Percentiles rank a stretch among this genome's conserved stretches.
These are phyloP conservation scores for Exophiala sp. DNA, from an alignment of 2,329 filamentous ascomycete species.

Conservation along the genomic window DNA sequence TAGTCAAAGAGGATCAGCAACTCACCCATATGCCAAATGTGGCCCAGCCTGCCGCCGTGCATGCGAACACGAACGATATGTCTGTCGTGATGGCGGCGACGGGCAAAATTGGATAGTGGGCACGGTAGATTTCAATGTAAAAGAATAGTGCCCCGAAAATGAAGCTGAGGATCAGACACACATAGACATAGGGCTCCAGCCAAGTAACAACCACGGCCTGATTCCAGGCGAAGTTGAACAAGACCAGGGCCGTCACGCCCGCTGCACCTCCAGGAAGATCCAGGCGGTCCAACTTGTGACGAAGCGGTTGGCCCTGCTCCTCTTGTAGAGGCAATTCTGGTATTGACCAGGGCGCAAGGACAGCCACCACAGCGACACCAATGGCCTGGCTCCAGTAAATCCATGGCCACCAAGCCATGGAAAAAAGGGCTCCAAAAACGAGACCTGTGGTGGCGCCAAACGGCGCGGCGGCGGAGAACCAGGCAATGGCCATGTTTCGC, in stretches of 20 bases:
- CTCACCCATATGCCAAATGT: conserved; percentile 38
- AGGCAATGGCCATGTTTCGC: conserved; percentile 44
- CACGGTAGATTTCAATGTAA: conserved; percentile 40
- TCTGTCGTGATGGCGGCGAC: conserved; percentile 40
- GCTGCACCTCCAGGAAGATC: conserved; percentile 27
- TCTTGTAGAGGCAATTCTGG: conserved; percentile 32
- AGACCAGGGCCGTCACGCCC: conserved; percentile 47
- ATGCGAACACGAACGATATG: conserved; percentile 28
- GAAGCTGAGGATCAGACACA: conserved; percentile 43
- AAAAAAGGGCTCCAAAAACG: conserved; percentile 38
- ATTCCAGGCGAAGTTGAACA: conserved; percentile 53
- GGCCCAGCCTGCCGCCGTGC: conserved; percentile 38
- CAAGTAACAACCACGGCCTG: conserved; percentile 47
- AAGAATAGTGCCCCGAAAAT: conserved; percentile 44
- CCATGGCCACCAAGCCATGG: conserved; percentile 48
- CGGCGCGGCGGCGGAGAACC: conserved; percentile 46
- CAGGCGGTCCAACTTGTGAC: conserved; percentile 41
- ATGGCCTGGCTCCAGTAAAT: conserved; percentile 45
- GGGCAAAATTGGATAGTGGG: conserved; percentile 41
- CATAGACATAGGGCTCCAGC: conserved; percentile 44
- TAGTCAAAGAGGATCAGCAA: background rate
- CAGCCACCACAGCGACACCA: conserved; percentile 35
- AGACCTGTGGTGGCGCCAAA: conserved; percentile 35
- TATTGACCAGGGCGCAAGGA: conserved; percentile 36
- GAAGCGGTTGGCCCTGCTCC: conserved; percentile 29